Conservation (phyloP, 2,329 filamentous ascomycete species). For the Exophiala sideris region DNA sequence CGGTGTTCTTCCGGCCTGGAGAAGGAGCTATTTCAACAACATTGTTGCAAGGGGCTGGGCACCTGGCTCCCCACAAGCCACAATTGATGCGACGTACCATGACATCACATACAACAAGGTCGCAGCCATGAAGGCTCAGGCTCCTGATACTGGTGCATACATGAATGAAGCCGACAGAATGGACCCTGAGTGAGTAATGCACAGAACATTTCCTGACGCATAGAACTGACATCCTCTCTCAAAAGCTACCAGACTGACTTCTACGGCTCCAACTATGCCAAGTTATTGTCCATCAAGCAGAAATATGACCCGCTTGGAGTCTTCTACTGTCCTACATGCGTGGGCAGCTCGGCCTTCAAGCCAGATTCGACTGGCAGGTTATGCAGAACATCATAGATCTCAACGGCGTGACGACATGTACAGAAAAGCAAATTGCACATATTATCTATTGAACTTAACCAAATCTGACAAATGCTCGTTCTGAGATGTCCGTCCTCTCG, state of each 20-base stretch:
- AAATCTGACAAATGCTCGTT: no score
- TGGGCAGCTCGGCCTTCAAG: constrained; percentile 6
- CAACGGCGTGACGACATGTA: no score
- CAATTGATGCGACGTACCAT: constrained; percentile 24
- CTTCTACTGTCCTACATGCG: constrained; percentile 19
- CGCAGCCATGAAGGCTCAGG: constrained; percentile 32
- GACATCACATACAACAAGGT: constrained; percentile 35
- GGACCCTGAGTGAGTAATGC: constrained; percentile 6
- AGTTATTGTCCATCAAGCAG: constrained; percentile 14
- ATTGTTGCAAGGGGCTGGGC: constrained; percentile 31
- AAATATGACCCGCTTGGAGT: constrained; percentile 17
- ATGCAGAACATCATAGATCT: not conserved
- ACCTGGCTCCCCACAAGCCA: constrained; percentile 18
- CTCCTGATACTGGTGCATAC: constrained; percentile 36
- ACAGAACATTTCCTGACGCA: no score
- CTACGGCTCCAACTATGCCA: constrained; percentile 14
- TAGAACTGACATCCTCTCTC: no score
- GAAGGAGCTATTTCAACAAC: constrained; percentile 39
- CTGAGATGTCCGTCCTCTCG: no score
- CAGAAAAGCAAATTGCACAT: no score
- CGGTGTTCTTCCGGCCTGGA: constrained; percentile 52
- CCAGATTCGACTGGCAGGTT: no score
- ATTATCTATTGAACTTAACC: no score
- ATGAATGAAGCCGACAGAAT: constrained; percentile 34
- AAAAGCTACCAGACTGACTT: constrained; percentile 10